Evolutionary conservation across 768 basidiomycete species (phyloP).

Genomic region (Candolleomyces eurysporus): DNA sequence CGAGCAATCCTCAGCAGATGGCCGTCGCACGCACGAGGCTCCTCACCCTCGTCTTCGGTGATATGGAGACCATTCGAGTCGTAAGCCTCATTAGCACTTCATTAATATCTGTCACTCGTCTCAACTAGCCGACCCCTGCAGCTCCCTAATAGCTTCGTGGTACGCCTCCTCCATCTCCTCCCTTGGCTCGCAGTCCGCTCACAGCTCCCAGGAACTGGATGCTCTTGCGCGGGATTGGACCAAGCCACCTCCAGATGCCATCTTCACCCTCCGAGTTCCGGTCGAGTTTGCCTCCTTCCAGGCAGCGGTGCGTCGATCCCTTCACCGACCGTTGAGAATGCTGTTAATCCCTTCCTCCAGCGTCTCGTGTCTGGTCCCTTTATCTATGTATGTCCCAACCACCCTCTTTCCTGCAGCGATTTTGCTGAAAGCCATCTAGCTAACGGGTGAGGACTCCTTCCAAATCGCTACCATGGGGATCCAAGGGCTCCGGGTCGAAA

Average conservation of each 20-base stretch:
- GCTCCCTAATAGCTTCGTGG: constrained; percentile 68
- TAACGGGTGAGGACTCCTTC: constrained; percentile 83
- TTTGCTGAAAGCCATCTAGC: constrained; percentile 33
- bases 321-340: constrained; percentile 11
- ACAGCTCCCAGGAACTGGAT: constrained; percentile 65
- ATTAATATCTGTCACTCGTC: constrained; percentile 6
- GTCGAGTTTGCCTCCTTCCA: constrained; percentile 86
- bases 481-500: constrained; percentile 81
- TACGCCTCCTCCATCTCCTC: constrained; percentile 32
- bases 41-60: constrained; percentile 77
- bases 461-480: constrained; percentile 86
- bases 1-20: constrained; percentile 43
- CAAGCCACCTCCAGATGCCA: constrained; percentile 78
- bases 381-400: constrained; percentile 61
- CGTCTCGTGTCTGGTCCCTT: constrained; percentile 79
- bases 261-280: constrained; percentile 75
- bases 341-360: constrained; percentile 36
- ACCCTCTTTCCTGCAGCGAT: constrained; percentile 6
- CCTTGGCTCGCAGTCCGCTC: constrained; percentile 4
- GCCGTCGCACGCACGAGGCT: constrained; percentile 71
- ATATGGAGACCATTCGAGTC: constrained; percentile 85
- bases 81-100: constrained; percentile 30
- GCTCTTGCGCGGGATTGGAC: constrained; percentile 81
- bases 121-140: constrained; percentile 20
- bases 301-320: constrained; percentile 60